A percentile compares a stretch with the other conserved stretches of the same genome.
phyloP scores from a whole-genome alignment of 176 grass and related monocot genomes.

The Stipa capillata region DNA sequence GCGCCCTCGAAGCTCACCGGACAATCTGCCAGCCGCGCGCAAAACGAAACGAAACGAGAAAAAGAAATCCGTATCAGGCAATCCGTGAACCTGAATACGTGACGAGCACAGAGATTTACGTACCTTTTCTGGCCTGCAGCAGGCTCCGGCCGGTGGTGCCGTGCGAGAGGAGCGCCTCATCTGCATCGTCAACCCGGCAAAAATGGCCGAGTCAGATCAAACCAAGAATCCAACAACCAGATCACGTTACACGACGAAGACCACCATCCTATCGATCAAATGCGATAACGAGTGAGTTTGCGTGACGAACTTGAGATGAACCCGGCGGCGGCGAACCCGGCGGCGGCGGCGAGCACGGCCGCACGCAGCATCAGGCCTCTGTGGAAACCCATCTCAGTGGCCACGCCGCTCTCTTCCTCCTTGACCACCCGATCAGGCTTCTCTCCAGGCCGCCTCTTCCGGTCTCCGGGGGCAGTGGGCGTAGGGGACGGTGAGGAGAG shows the following conservation, averaged over 20 bases:
- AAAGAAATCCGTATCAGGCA: background rate
- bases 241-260: no score
- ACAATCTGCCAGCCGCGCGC: slow-evolving; percentile 56
- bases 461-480: background rate
- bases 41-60: no score
- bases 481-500: background rate
- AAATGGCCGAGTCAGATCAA: no score
- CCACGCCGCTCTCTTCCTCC: slow-evolving; percentile 7
- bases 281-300: background rate
- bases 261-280: no score
- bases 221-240: background rate
- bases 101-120: no score
- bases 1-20: slow-evolving; percentile 55
- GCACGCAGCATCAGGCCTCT: slow-evolving; percentile 20
- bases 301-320: slow-evolving; percentile 62
- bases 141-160: slow-evolving; percentile 50
- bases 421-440: background rate
- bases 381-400: slow-evolving; percentile 34
- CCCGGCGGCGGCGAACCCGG: slow-evolving; percentile 30
- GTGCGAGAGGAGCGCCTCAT: slow-evolving; percentile 36
- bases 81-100: no score
- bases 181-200: slow-evolving; percentile 26
- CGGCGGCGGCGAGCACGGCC: slow-evolving; percentile 21
- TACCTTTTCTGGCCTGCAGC: slow-evolving; percentile 53
- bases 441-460: background rate